phyloP scores from a whole-genome alignment of 179 eudicot genomes.

The Silene noctiflora region DNA sequence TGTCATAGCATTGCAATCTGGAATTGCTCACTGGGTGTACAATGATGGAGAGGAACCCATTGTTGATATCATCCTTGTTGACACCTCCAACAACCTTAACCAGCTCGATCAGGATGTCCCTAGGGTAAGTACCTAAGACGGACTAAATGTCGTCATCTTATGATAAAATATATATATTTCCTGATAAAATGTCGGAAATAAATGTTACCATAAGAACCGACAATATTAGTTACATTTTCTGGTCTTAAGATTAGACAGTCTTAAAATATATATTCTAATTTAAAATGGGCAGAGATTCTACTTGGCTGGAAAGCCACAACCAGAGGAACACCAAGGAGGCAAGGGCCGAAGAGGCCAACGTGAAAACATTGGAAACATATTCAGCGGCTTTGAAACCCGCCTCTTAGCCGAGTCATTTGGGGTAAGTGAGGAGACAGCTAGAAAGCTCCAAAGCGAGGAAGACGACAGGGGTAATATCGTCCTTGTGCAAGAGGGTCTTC shows the following conservation, averaged over 20 bases:
- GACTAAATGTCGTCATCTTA: too few relatives aligned
- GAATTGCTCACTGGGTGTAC: constrained; percentile 67
- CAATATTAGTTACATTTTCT: too few relatives aligned
- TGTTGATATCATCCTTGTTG: constrained; percentile 35
- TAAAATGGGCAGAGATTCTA: constrained; percentile 45
- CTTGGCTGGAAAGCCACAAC: constrained; percentile 61
- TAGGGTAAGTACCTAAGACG: constrained; percentile 30
- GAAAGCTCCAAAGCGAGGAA: constrained; percentile 42
- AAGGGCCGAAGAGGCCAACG: constrained; percentile 3
- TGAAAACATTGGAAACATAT: constrained; percentile 37
- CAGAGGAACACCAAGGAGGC: constrained; percentile 22
- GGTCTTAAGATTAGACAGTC: too few relatives aligned
- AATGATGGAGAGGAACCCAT: constrained; percentile 57
- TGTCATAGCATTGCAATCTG: constrained; percentile 52
- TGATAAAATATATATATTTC: background rate
- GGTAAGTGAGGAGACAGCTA: constrained; percentile 45
- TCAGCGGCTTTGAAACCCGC: constrained; percentile 42
- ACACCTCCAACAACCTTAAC: constrained; percentile 50
- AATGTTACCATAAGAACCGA: too few relatives aligned
- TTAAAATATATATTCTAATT: too few relatives aligned
- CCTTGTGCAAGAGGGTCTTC: constrained; percentile 39
- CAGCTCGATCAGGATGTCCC: constrained; percentile 57
- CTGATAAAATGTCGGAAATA: too few relatives aligned
- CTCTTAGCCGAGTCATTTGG: constrained; percentile 47
- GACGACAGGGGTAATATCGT: constrained; percentile 72